Evolutionary conservation across 176 grass and related monocot genomes (phyloP).

Genomic region (Carex myosuroides): DNA sequence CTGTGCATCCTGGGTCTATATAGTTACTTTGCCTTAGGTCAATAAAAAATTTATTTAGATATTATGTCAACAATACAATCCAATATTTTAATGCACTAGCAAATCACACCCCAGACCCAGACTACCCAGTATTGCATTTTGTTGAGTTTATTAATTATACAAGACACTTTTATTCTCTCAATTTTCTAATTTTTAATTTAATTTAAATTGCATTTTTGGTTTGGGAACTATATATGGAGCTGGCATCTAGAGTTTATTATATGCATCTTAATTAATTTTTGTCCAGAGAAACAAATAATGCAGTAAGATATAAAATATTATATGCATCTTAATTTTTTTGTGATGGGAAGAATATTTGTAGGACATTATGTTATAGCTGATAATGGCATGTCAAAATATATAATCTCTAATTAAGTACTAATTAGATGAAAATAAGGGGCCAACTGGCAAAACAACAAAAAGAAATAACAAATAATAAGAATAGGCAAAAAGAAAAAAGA

Average conservation of each 20-base stretch:
- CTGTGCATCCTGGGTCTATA: slow-evolving; percentile 36
- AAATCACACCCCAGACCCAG: background rate
- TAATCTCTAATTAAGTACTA: background rate
- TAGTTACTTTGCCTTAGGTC: slow-evolving; percentile 26
- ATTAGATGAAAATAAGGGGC: background rate
- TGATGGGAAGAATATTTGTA: background rate
- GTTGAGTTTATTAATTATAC: background rate
- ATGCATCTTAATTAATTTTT: no score
- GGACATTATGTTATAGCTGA: background rate
- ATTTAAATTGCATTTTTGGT: background rate
- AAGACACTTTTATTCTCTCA: background rate
- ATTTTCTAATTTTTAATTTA: background rate
- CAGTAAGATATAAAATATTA: no score
- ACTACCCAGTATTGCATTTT: background rate
- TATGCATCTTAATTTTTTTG: background rate
- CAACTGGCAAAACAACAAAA: background rate
- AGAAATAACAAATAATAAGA: background rate
- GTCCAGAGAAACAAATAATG: background rate
- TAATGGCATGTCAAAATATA: background rate
- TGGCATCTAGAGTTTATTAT: background rate
- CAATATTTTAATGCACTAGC: background rate
- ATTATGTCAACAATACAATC: background rate
- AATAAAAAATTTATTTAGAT: slow-evolving; percentile 11
- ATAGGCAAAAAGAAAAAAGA: background rate
- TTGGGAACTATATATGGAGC: background rate